Base-by-base conservation (phyloP, 2,329 filamentous ascomycete genomes). In the Stromatinia cepivora region DNA sequence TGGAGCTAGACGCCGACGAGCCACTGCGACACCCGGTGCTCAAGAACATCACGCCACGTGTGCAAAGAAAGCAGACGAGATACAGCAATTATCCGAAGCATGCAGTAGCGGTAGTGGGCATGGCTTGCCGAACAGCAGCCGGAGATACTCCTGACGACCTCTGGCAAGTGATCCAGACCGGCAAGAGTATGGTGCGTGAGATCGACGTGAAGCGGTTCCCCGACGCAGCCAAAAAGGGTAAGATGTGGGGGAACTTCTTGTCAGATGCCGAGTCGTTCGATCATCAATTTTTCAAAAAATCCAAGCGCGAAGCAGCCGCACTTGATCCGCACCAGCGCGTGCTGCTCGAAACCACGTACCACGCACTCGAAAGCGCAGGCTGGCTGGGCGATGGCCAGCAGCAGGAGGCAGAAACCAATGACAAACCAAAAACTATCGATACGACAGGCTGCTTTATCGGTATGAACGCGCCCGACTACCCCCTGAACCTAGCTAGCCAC, bases 111-210 rank as follows among this genome's bases (percentile, higher is more conserved):
- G 72, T 80, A 20, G 71, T 80, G 10, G 79, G 79, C 3, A 79
- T 80, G 78, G 72, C 78, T 3, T 76, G 77, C 36, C 71, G 76
- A 1, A 75, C 80, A 15, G 74, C 79, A 1, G 77, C 78, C 3
- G 78, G 77, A 0, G 74, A 78, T 17, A 69, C 73, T 11, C 46
- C 78, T 4, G 88, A 92, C 69, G 86, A 86, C 67, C 87, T 93
- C 50, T 93, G 91, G 91, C 87, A 92, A 70, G 82, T 93, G 10
- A 83, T 93, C 25, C 85, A 88, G 76, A 88, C 89, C 78, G 91
- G 91, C 15, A 84, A 92, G 15, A 90, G 92, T 76, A 90, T 92
- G 46, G 89, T 92, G 77, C 84, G 77, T 48, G 79, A 80, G 71
- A 77, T 83, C 8, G 90, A 90, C 1, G 78, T 85, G 4, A 88